Evolutionary conservation across 1,284 basidiomycete species (phyloP).

Genomic region (Prillingera fragicola): DNA sequence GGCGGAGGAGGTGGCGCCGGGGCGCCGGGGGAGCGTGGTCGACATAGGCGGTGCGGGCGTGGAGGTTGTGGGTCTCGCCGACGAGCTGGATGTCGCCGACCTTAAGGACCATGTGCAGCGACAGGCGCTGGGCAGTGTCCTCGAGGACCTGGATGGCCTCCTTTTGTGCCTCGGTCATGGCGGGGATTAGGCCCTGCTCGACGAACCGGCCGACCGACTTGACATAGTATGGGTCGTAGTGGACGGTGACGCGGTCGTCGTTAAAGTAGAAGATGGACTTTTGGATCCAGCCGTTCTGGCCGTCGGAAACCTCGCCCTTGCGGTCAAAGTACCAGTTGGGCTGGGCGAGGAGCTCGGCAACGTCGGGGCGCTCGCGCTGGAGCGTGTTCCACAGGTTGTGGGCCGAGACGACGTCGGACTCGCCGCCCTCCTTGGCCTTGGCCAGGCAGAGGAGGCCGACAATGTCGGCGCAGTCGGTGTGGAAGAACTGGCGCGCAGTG

Average conservation of each 20-base stretch:
- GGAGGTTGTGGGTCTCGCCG: conserved; percentile 45
- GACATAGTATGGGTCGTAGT: conserved; percentile 43
- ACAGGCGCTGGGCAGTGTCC: conserved; percentile 44
- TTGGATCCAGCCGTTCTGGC: conserved; percentile 31
- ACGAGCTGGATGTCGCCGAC: conserved; percentile 48
- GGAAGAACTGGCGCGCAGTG: conserved; percentile 49
- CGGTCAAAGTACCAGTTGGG: conserved; percentile 46
- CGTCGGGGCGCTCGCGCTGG: conserved; percentile 48
- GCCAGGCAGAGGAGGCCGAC: conserved; percentile 50
- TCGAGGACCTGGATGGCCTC: conserved; percentile 49
- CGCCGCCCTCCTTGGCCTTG: conserved; percentile 52
- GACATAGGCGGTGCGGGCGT: conserved; percentile 49
- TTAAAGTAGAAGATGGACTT: conserved; percentile 26
- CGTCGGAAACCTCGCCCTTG: conserved; percentile 47
- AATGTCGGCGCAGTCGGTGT: conserved; percentile 40
- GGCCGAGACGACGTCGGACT: conserved; percentile 48
- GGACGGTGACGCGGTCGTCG: conserved; percentile 23
- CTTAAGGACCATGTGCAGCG: conserved; percentile 49
- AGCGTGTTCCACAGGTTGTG: conserved; percentile 50
- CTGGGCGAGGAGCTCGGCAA: conserved; percentile 42
- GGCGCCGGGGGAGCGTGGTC: conserved; percentile 45
- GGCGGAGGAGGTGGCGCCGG: conserved; percentile 48
- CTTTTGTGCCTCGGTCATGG: conserved; percentile 36
- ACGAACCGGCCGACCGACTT: conserved; percentile 25
- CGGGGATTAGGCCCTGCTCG: conserved; percentile 47